Evolutionary conservation across 140 eudicot species (phyloP), one percentile per base, ranked within the genome.

Genomic region (Cichorium intybus): DNA sequence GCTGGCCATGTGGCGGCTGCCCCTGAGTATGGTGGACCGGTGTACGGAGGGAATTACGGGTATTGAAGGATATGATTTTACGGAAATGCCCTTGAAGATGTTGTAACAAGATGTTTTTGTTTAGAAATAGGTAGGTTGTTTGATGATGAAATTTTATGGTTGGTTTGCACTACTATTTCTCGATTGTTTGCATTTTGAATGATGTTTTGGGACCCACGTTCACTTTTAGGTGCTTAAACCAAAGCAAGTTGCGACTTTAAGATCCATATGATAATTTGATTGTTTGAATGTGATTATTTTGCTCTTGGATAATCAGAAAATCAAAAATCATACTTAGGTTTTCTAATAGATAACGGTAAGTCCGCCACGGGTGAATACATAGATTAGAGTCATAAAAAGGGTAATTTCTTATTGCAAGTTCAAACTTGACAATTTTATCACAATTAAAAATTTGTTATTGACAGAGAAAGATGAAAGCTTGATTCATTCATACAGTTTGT

Each of bases 21-120:
- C 12, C 88, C 79, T 10, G 89, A 85, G 23, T 82, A 85, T 72
- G 75, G 75, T 23, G 85, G 87, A 27, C 74, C 95, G 0, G 81
- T 79, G 20, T 88, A 89, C 39, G 97, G 97, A 27, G 71, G 81
- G 56, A 79, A 24, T 56, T 82, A 85, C 50, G 95, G 97, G 20
- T 89, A 85, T 70, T 89, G 60, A 73, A 48, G 35, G 26, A 24
- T 49, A 3, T 39, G 46, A 34, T 71, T 24, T 54, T 72, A 73
- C 51, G 17, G 31, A 51, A 28, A 67, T 20, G 70, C 64, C 51
- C 63, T 26, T 74, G 45, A 27, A 33, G 24, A 31, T 58, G 64
- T 58, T 58, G 64, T 58, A 58, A 31, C 48, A 26, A 31, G 68
- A 31, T 69, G 9, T 20, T 27, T 56, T 59, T 31, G 75, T 15